Evolutionary conservation across 192 early-diverging fungal species (phyloP), one percentile per base, ranked within the genome.

Genomic region (Gryganskiella cystojenkinii): DNA sequence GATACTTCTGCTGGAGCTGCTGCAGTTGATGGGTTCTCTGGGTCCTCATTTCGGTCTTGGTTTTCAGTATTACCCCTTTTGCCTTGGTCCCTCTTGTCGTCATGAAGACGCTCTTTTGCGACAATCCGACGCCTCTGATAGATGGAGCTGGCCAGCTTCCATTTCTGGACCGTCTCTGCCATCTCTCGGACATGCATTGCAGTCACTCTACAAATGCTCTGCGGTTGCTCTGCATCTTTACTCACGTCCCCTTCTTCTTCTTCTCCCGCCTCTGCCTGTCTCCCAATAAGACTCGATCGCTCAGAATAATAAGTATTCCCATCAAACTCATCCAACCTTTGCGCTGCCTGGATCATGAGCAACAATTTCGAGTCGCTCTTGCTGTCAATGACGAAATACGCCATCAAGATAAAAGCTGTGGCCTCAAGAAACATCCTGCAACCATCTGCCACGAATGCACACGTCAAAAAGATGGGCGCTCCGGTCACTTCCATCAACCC

Each of bases 271-370:
- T 37, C 43, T 3, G 9, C 3, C n/a, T 57, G 11, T 24, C 56
- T 13, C 13, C 9, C 20, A 6, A 19, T 57, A 13, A 1, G 35
- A 57, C 10, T 42, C 56, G 56, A 56, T 40, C 37, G 37, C 37
- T 40, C 37, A 5, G 13, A 40, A 13, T 9, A 40, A 40, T 66
- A 67, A 22, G 6, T 25, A 47, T 70, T 70, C 20, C 43, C 42
- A 22, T 70, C 68, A 10, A 70, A 37, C 42, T 70, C 68, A 0
- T 70, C 68, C 53, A 70, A 42, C 34, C 68, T 61, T n/a, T 70
- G 68, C 15, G 68, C 68, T 3, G 59, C 68, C 30, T 70, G 68
- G 27, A 62, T 43, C 68, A 70, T 70, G 30, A 44, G 31, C 59
- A 55, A 46, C 40, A 70, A 17, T 9, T 51, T 33, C 20, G 52